Evolutionary conservation across 139 green algal genomes (phyloP), one percentile per base, ranked within the genome.

Genomic region (Desmodesmus armatus): DNA sequence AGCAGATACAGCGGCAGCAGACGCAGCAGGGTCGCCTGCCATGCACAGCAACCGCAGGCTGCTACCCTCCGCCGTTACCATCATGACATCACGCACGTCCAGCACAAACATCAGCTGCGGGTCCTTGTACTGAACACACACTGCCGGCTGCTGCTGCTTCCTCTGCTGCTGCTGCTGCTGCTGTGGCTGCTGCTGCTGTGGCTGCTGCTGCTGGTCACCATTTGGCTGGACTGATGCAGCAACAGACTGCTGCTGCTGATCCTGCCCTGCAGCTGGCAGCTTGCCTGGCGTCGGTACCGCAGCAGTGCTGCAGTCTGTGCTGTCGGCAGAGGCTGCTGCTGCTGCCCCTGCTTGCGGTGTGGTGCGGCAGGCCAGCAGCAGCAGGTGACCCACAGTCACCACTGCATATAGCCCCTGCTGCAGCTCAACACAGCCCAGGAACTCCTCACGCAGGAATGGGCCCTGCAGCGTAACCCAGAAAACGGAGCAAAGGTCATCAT

Each of bases 381-480:
- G 49, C 75, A 84, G 35, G n/a, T 71, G 62, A 3, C 62, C 37
- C 13, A 40, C 62, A 17, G 74, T 88, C 11, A 88, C 72, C 0
- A 87, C 58, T 7, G 74, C 83, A 62, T 70, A 80, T 44, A 84
- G 27, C 35, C 83, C 62, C 0, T 39, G 33, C 37, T 37, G 11
- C 43, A 93, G 78, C 67, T 85, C 82, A 13, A 80, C 78, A 53
- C 90, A 90, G 0, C 87, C 90, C 49, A 88, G 33, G 41, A 91
- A 91, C 17, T 40, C 66, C 83, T 91, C 87, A 25, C 17, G 27
- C 19, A 65, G 27, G 55, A 88, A 88, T 7, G 35, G 82, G 70
- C 17, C 73, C 73, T n/a, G n/a, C n/a, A n/a, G n/a, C n/a, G n/a
- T n/a, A n/a, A n/a, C n/a, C n/a, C n/a, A n/a, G n/a, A n/a, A n/a